Base-by-base conservation (phyloP, 306 rosid genomes). In the Lithocarpus polystachyus region DNA sequence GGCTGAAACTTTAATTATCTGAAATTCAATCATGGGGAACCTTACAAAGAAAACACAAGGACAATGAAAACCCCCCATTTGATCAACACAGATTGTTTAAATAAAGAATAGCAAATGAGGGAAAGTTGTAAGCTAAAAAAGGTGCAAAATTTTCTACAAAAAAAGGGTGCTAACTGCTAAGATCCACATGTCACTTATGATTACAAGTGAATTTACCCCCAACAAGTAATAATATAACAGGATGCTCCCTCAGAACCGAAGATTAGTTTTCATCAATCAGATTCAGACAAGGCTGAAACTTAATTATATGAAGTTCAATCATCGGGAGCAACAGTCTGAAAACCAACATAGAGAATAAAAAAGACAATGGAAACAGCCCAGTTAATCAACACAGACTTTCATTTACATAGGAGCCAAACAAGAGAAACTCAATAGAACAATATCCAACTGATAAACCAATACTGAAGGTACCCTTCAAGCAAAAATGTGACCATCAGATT, bases 251-350 rank as follows among this genome's bases (percentile, higher is more conserved):
- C 53, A 48, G 53, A 48, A 48, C 17, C 53, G 53, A 48, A 48
- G 53, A 48, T 13, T 31, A 52, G 22, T 24, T 2, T 1, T 73
- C 74, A 35, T 73, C 78, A 80, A 24, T 3, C 3, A 73, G 15
- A 35, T 28, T 65, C 78, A 37, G 73, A 62, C 82, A 79, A 79
- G 68, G 78, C 73, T 72, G 82, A 79, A 79, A 79, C 78, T 52
- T 52, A 22, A 51, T 54, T 20, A 28, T 43, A 24, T 7, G 28
- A 17, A 62, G 53, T 79, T 79, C 78, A 64, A 68, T 64, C 78
- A 64, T 12, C 14, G 78, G 78, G 78, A 79, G 59, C 35, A 19
- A 8, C 62, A 29, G 65, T 22, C 22, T 3, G 8, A 20, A 31
- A 64, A 29, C 45, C 22, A 29, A 17, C 20, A 29, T 14, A 26